A percentile compares a stretch with the other conserved stretches of the same genome.
Conservation (phyloP, 768 basidiomycete species). For the Suillus ampliporus region DNA sequence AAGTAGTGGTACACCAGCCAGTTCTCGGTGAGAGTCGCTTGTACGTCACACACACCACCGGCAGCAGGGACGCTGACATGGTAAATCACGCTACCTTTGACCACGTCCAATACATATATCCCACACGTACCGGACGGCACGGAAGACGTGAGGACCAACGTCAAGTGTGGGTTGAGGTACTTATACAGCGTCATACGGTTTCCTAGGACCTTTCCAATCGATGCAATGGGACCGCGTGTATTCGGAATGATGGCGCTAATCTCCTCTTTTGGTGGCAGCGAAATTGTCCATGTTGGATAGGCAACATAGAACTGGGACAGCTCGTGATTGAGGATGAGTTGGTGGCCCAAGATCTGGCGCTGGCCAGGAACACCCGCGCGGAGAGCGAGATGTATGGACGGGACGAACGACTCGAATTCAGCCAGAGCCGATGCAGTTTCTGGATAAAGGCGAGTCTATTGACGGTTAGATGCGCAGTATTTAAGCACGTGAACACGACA, state of each 20-base stretch:
- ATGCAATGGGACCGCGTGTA: conserved; percentile 64
- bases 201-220: conserved; percentile 83
- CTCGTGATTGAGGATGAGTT: conserved; percentile 48
- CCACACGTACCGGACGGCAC: conserved; percentile 48
- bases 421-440: conserved; percentile 51
- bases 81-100: conserved; percentile 80
- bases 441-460: conserved; percentile 71
- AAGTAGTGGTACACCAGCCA: conserved; percentile 93
- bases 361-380: conserved; percentile 48
- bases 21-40: conserved; percentile 80
- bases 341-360: conserved; percentile 62
- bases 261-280: conserved; percentile 60
- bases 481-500: conserved; percentile 19
- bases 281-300: conserved; percentile 69
- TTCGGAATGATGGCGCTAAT: conserved; percentile 59
- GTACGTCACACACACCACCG: conserved; percentile 61
- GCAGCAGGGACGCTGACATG: conserved; percentile 57
- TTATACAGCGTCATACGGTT: conserved; percentile 92
- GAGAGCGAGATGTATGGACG: conserved; percentile 62
- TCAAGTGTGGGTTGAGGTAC: conserved; percentile 85
- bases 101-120: conserved; percentile 79
- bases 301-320: conserved; percentile 55
- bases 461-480: background rate
- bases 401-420: conserved; percentile 50
- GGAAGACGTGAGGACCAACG: conserved; percentile 63